Conservation (phyloP, 179 eudicot species). For the Camellia oleifera region DNA sequence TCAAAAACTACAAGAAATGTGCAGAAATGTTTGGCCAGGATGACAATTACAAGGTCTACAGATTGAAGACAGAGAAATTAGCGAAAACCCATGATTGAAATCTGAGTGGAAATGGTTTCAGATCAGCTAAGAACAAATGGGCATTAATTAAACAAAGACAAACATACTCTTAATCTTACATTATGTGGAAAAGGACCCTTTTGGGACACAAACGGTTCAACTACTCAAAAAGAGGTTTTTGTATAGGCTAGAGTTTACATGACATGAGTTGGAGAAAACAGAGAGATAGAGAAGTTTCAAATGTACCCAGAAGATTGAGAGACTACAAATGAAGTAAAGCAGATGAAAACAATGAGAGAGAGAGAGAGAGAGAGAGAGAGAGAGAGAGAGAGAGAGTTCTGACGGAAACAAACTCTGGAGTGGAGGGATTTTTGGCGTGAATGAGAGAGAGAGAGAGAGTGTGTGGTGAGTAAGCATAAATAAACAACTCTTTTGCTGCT, state of each 20-base stretch:
- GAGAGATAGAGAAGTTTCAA: neutral
- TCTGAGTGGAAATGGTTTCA: constrained; percentile 15
- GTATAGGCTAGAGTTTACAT: constrained; percentile 7
- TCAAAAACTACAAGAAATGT: neutral
- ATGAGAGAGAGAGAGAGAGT: constrained; percentile 16
- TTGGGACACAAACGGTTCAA: constrained; percentile 16
- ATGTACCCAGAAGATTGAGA: constrained; percentile 16
- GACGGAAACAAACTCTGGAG: constrained; percentile 10
- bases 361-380: constrained; percentile 11
- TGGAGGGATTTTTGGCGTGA: constrained; percentile 29
- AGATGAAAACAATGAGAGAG: constrained; percentile 15
- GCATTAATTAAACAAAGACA: constrained; percentile 25
- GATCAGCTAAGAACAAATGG: constrained; percentile 30
- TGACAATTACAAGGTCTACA: constrained; percentile 9
- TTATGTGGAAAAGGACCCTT: constrained; percentile 15
- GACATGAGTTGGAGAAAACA: neutral
- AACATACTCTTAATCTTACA: constrained; percentile 12
- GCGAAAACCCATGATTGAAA: constrained; percentile 51
- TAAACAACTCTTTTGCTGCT: constrained; percentile 6
- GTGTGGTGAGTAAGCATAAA: constrained; percentile 35
- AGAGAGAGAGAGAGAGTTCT: constrained; percentile 11
- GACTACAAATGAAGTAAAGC: neutral
- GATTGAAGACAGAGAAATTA: constrained; percentile 26
- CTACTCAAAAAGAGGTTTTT: neutral
- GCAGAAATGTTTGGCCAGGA: neutral